Base-by-base conservation (phyloP, 164 flowering plant species). In the Umbellularia californica region DNA sequence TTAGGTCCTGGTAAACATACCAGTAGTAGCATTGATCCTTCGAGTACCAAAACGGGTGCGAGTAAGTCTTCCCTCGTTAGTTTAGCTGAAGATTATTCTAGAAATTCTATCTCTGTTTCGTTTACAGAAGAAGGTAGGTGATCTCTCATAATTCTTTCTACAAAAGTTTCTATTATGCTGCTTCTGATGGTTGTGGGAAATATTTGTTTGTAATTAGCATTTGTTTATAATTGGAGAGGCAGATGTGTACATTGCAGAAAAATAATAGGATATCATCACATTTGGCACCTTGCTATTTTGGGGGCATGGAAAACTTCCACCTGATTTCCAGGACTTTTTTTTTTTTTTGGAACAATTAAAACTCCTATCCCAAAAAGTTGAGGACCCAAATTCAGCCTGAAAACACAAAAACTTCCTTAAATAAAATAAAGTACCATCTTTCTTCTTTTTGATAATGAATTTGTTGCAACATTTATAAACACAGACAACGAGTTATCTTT, bases 71-170 rank as follows among this genome's bases (percentile, higher is more conserved):
- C 50, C 0, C 79, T 81, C n/a, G 82, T 74, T 75, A 83, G 84
- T 77, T 69, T 76, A 27, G 73, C 75, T 17, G 91, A 91, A 72
- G 91, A 90, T 4, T 86, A 72, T 72, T 93, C 91, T 6, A 84
- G 84, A 70, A 93, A 92, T 75, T 90, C 92, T 0, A 84, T 92
- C 0, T 90, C 97, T 11, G 65, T 81, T 79, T 89, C 97, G 62
- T 90, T 91, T 15, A 24, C 87, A 25, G 85, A 84, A 58, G 97
- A 92, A 81, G 97, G 97, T n/a, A 86, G 97, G 79, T 92, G 81
- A 82, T 28, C 17, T 17, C 41, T 25, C 47, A 33, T 14, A 1
- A 28, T 66, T 66, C 47, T 67, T 67, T 67, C 41, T 67, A 30
- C 2, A 67, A 67, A 30, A 50, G 41, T 15, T 28, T 15, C 28